Conservation (phyloP, 2,329 filamentous ascomycete genomes). For the Colletotrichum paranaense region DNA sequence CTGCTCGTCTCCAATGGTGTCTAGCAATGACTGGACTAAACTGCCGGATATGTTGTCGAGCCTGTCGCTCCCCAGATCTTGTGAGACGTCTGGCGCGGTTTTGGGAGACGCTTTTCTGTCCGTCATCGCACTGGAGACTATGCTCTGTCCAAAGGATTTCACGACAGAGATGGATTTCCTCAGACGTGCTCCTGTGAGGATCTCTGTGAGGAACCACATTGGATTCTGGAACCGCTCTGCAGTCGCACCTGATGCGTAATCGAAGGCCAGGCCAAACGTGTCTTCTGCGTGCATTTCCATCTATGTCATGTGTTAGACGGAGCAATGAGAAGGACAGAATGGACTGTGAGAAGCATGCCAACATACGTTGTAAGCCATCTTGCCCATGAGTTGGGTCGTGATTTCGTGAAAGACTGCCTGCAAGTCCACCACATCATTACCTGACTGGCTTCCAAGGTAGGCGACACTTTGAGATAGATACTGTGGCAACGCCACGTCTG, state of each 20-base stretch:
- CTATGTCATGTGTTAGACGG: conserved; percentile 41
- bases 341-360: not conserved
- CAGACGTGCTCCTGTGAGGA: conserved; percentile 60
- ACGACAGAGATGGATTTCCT: conserved; percentile 61
- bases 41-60: conserved; percentile 60
- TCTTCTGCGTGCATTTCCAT: conserved; percentile 75
- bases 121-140: conserved; percentile 66
- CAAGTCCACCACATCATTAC: conserved; percentile 58
- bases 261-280: conserved; percentile 70
- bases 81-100: not conserved
- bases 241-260: conserved; percentile 69
- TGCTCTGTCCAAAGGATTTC: conserved; percentile 65
- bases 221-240: conserved; percentile 75
- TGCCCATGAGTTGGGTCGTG: conserved; percentile 74
- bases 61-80: conserved; percentile 38
- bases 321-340: not conserved
- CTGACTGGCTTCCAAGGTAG: conserved; percentile 47
- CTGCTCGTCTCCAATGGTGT: conserved; percentile 64
- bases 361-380: conserved; percentile 71
- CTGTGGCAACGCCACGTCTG: conserved; percentile 66
- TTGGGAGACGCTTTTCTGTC: conserved; percentile 43
- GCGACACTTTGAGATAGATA: conserved; percentile 59
- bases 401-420: conserved; percentile 72
- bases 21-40: conserved; percentile 70
- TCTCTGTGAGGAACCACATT: conserved; percentile 69